These are phyloP conservation scores for Aspergillus flavus DNA, from an alignment of 2,329 filamentous ascomycete genomes.

Conservation along the genomic window DNA sequence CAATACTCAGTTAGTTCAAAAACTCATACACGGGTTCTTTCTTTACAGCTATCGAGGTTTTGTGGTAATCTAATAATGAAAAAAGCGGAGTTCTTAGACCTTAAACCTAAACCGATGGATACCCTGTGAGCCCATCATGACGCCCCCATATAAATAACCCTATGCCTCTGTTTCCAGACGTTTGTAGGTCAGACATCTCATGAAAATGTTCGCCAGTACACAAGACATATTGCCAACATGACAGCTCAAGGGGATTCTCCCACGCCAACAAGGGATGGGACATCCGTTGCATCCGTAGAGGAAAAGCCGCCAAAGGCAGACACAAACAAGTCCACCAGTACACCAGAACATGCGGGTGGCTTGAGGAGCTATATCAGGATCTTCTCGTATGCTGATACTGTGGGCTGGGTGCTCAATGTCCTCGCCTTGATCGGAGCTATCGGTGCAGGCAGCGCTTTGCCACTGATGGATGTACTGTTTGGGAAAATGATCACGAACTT, in stretches of 20 bases:
- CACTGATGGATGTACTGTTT: constrained; percentile 6
- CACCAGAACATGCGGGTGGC: not conserved
- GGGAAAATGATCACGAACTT: constrained; percentile 8
- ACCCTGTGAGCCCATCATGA: no score
- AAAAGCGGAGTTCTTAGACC: no score
- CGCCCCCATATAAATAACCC: no score
- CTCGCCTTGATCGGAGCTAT: constrained; percentile 8
- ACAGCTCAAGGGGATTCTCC: not conserved
- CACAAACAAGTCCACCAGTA: not conserved
- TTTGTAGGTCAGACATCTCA: not conserved
- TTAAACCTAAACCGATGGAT: no score
- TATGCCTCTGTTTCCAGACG: no score
- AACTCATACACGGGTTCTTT: no score
- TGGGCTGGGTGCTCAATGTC: constrained; percentile 6
- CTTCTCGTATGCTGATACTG: constrained; percentile 3
- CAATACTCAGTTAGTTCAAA: no score
- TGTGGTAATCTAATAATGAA: no score
- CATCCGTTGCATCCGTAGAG: not conserved
- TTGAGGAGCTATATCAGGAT: not conserved
- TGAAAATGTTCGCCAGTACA: not conserved
- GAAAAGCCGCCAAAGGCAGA: not conserved
- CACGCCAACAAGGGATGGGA: not conserved
- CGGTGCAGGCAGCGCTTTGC: constrained; percentile 4
- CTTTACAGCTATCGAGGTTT: no score
- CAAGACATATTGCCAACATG: not conserved